Base-by-base conservation (phyloP, 2,329 filamentous ascomycete species). In the Neonectria ditissima region DNA sequence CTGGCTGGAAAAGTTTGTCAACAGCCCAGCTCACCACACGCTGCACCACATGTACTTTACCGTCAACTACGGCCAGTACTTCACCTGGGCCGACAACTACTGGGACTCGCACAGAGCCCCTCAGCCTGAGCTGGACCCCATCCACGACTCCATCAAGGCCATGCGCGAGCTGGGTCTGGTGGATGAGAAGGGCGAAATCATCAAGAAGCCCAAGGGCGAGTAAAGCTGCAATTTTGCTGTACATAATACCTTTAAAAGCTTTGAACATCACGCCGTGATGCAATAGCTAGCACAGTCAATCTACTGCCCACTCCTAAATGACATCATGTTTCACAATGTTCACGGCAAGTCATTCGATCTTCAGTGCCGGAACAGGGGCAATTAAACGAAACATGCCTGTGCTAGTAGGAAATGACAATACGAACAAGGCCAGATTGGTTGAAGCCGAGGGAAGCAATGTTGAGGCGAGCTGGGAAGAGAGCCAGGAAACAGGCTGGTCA, bases 11-110 rank as follows among this genome's bases (percentile, higher is more conserved):
- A 81, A 79, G 64, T 82, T 77, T 68, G 79, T 83, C 76, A 83
- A 83, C 77, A 81, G 80, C 65, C 80, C 82, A 7, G 81, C 82
- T 11, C 80, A 82, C 71, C 81, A 83, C 76, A 82, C 81, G 4
- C 75, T 83, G 32, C 81, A 83, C 71, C 81, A 83, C 75, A 80
- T 83, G 72, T 83, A 82, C 75, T 83, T 83, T 70, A 83, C 79
- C 63, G 79, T 80, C 79, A 83, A 83, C 74, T 83, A 83, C 72
- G 81, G 81, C 62, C 81, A 83, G 73, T 83, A 82, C 72, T 83
- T 83, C 65, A 83, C 81, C 64, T 83, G 80, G 80, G 80, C 80
- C 68, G 81, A 82, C 69, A 77, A 55, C 73, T 82, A 79, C 70
- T 83, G 80, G 65, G 76, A 77, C 69, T 82, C 81, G 13, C 81